These are phyloP conservation scores for Colletotrichum agaves DNA, from an alignment of 2,329 filamentous ascomycete species.

Conservation along the genomic window DNA sequence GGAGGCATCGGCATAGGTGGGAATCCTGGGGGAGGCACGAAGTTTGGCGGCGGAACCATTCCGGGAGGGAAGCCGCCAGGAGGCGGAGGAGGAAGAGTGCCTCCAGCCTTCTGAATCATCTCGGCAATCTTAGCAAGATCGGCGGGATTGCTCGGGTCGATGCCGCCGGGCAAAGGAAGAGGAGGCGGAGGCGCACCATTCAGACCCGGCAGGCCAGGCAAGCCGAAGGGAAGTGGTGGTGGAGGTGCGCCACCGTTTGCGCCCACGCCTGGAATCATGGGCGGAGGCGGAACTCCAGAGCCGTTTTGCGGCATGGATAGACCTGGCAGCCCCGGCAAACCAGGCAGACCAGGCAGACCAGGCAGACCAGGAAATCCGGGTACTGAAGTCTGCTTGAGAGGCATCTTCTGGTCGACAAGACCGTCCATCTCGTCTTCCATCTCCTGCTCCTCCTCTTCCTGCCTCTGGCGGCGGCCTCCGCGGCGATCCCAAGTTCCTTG, in stretches of 20 bases:
- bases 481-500: conserved; percentile 94
- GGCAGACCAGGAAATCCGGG: conserved; percentile 68
- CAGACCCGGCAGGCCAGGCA: conserved; percentile 60
- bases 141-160: conserved; percentile 69
- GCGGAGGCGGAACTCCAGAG: conserved; percentile 46
- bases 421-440: conserved; percentile 93
- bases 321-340: conserved; percentile 51
- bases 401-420: conserved; percentile 90
- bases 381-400: conserved; percentile 63
- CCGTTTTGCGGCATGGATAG: conserved; percentile 53
- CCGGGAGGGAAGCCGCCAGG: conserved; percentile 56
- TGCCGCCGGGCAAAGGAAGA: conserved; percentile 58
- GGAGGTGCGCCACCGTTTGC: conserved; percentile 51
- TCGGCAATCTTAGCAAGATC: conserved; percentile 71
- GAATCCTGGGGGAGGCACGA: conserved; percentile 55
- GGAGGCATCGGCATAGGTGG: conserved; percentile 48
- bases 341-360: conserved; percentile 70
- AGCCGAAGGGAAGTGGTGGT: conserved; percentile 66
- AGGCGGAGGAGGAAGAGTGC: conserved; percentile 66
- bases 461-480: conserved; percentile 79
- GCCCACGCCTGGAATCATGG: conserved; percentile 63
- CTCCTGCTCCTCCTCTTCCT: conserved; percentile 94
- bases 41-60: conserved; percentile 58
- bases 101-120: conserved; percentile 72
- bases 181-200: conserved; percentile 58